Evolutionary conservation across 2,329 filamentous ascomycete genomes (phyloP).

Genomic region (Ophiostoma angusticollis): DNA sequence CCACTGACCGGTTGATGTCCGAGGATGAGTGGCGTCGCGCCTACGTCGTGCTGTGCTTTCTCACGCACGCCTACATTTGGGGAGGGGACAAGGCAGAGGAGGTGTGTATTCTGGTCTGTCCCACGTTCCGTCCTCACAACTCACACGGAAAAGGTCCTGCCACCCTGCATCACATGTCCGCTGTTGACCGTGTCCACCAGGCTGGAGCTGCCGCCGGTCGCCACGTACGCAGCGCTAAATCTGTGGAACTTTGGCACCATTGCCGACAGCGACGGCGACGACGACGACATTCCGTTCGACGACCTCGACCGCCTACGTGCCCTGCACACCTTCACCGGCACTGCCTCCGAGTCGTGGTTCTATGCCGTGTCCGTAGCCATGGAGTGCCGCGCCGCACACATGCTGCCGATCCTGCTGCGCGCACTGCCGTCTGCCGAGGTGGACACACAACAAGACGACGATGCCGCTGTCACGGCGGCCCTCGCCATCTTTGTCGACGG

Average conservation of each 20-base stretch:
- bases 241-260: conserved; percentile 71
- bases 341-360: conserved; percentile 88
- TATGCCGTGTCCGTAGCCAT: conserved; percentile 80
- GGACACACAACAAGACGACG: conserved; percentile 46
- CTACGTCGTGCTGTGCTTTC: conserved; percentile 65
- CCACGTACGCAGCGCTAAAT: conserved; percentile 78
- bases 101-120: conserved; percentile 28
- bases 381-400: conserved; percentile 63
- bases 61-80: conserved; percentile 84
- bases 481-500: conserved; percentile 53
- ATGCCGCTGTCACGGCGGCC: conserved; percentile 31
- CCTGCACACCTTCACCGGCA: conserved; percentile 76
- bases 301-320: conserved; percentile 57
- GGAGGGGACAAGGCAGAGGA: conserved; percentile 63
- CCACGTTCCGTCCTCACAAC: not conserved
- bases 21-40: conserved; percentile 70
- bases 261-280: not conserved
- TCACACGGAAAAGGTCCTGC: conserved; percentile 33
- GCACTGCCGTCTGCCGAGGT: conserved; percentile 69
- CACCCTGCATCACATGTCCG: conserved; percentile 64
- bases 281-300: conserved; percentile 27
- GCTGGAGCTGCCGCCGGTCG: conserved; percentile 72
- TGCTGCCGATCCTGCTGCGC: conserved; percentile 64
- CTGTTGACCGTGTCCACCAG: conserved; percentile 58
- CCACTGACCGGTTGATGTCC: conserved; percentile 46